Evolutionary conservation across 2,329 filamentous ascomycete species (phyloP).

Genomic region (Colletotrichum sp.): DNA sequence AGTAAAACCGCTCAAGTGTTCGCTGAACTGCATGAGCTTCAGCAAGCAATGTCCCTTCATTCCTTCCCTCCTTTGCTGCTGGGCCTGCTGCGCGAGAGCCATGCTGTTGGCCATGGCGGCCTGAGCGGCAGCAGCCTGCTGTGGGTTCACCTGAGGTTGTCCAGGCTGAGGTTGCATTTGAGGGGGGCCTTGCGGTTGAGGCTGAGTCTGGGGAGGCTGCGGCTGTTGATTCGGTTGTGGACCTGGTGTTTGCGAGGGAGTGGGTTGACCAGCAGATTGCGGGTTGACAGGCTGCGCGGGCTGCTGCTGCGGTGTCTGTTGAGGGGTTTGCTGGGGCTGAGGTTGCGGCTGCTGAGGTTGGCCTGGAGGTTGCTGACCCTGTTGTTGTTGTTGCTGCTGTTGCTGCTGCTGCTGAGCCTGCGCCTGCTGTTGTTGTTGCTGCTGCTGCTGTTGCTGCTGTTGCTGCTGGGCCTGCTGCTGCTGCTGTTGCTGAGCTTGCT

Average conservation of each 20-base stretch:
- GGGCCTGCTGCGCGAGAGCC: conserved; percentile 44
- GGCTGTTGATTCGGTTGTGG: conserved; percentile 23
- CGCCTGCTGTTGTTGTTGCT: conserved; percentile 37
- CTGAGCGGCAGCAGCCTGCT: conserved; percentile 23
- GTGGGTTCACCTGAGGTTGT: conserved; percentile 27
- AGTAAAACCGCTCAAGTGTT: conserved; percentile 63
- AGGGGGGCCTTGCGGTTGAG: conserved; percentile 28
- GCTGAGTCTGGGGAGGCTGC: conserved; percentile 36
- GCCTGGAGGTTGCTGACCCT: conserved; percentile 30
- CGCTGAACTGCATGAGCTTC: conserved; percentile 66
- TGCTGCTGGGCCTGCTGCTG: conserved; percentile 43
- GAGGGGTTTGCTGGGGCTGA: conserved; percentile 34
- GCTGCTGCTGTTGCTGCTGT: conserved; percentile 36
- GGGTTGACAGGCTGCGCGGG: conserved; percentile 21
- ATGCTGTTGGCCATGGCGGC: conserved; percentile 38
- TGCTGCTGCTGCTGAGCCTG: conserved; percentile 37
- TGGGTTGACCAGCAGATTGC: conserved; percentile 23
- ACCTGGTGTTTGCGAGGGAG: conserved; percentile 22
- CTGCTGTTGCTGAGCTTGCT: conserved; percentile 44
- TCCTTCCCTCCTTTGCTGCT: conserved; percentile 52
- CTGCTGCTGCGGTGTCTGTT: conserved; percentile 23
- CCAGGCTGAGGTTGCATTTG: conserved; percentile 40
- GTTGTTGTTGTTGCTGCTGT: conserved; percentile 37
- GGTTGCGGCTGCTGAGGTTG: conserved; percentile 39
- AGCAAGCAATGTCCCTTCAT: conserved; percentile 64